Evolutionary conservation across 2,329 filamentous ascomycete species (phyloP).

Genomic region (Eutypella sp.): DNA sequence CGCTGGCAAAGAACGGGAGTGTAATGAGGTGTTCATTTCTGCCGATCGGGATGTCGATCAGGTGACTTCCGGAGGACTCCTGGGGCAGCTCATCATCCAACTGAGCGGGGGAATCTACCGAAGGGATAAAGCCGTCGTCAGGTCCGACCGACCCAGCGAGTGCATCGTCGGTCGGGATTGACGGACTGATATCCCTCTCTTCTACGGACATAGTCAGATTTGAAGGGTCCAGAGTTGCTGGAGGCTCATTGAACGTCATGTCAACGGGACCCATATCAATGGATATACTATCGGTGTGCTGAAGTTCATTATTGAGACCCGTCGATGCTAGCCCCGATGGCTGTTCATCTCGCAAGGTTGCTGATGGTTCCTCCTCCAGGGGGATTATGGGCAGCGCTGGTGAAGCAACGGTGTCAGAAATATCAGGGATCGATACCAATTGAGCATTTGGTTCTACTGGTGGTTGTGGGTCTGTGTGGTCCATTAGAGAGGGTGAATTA

Average conservation of each 20-base stretch:
- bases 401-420: slow-evolving; percentile 7
- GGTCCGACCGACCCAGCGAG: slow-evolving; percentile 8
- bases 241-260: slow-evolving; percentile 18
- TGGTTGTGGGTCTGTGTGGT: background rate
- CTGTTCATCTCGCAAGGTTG: background rate
- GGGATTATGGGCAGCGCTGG: slow-evolving; percentile 1
- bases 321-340: background rate
- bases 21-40: slow-evolving; percentile 47
- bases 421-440: background rate
- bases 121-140: slow-evolving; percentile 6
- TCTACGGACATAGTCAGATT: slow-evolving; percentile 26
- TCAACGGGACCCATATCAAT: slow-evolving; percentile 5
- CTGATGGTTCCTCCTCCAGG: background rate
- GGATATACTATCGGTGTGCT: background rate
- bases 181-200: slow-evolving; percentile 21
- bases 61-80: slow-evolving; percentile 17
- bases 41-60: slow-evolving; percentile 22
- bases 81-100: slow-evolving; percentile 13
- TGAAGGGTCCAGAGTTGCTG: slow-evolving; percentile 24
- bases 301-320: background rate
- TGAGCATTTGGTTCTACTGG: background rate
- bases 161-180: slow-evolving; percentile 21
- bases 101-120: background rate
- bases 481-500: background rate
- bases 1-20: slow-evolving; percentile 50